Base-by-base conservation (phyloP, 1,139 yeast species). In the Yamadazyma blattariae region DNA sequence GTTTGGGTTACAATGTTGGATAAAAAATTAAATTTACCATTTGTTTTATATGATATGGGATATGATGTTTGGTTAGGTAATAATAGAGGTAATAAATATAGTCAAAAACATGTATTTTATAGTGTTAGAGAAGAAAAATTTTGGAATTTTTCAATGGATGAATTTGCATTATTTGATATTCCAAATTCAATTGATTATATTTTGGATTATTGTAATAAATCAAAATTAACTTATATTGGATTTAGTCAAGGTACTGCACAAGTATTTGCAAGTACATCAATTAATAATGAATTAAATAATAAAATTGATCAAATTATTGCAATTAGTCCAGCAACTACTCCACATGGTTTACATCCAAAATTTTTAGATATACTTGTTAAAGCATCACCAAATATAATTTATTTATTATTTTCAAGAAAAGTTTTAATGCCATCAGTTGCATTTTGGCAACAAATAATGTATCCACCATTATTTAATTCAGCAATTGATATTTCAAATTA, bases 41-140 rank as follows among this genome's bases (percentile, higher is more conserved):
- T 85, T 51, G 65, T 77, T 2, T 67, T 90, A 30, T 86, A 82
- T 38, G 90, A 86, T 43, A 56, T 79, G 41, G 96, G 96, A 3
- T 88, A 80, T 55, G 96, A 88, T 52, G 95, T 88, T n/a, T 88
- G 94, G 90, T 61, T 88, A 44, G 96, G 96, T 1, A 88, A 88
- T 56, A 88, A 88, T 52, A 65, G 96, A 36, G 96, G 96, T 17
- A 89, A 88, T 61, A 88, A 88, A 61, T 88, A 88, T 60, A 81
- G 92, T 17, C 72, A 66, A 40, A 69, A 70, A 41, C 75, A 70
- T 46, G 46, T 69, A 33, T 44, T 45, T 29, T 51, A 51, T 14
- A 59, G 66, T 33, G 73, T 83, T 19, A 52, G 54, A 28, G 51
- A 63, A 4, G 61, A 54, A 27, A 42, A 45, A 36, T 70, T 66